Evolutionary conservation across 1,284 basidiomycete species (phyloP).

Genomic region (Somion occarium): DNA sequence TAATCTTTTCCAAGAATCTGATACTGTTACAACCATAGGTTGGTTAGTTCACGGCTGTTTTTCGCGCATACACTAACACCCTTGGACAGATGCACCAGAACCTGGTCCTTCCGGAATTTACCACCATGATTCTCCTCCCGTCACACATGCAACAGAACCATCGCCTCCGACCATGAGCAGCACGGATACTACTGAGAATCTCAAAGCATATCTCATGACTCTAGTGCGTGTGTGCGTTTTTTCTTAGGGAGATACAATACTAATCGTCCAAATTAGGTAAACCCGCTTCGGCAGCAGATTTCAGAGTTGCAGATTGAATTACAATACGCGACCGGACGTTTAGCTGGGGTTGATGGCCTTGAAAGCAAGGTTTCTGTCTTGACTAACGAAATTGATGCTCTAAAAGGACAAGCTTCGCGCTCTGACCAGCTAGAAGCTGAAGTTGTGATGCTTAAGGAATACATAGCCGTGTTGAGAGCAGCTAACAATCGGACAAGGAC

Average conservation of each 20-base stretch:
- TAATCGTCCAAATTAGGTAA: background rate
- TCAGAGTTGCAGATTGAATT: constrained; percentile 30
- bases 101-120: constrained; percentile 25
- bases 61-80: background rate
- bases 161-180: background rate
- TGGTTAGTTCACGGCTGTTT: background rate
- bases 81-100: constrained; percentile 13
- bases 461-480: constrained; percentile 11
- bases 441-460: constrained; percentile 18
- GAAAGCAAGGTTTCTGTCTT: constrained; percentile 16
- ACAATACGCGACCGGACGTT: constrained; percentile 25
- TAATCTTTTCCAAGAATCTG: constrained; percentile 25
- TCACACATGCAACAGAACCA: background rate
- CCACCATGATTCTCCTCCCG: constrained; percentile 13
- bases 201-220: background rate
- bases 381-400: constrained; percentile 17
- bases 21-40: constrained; percentile 19
- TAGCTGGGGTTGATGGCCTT: constrained; percentile 29
- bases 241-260: background rate
- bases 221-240: background rate
- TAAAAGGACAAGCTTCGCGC: constrained; percentile 17
- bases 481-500: background rate
- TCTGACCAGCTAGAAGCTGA: constrained; percentile 18
- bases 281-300: constrained; percentile 50
- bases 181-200: background rate